phyloP scores from a whole-genome alignment of 768 basidiomycete species.

The Lanmaoa pseudosensibilis region DNA sequence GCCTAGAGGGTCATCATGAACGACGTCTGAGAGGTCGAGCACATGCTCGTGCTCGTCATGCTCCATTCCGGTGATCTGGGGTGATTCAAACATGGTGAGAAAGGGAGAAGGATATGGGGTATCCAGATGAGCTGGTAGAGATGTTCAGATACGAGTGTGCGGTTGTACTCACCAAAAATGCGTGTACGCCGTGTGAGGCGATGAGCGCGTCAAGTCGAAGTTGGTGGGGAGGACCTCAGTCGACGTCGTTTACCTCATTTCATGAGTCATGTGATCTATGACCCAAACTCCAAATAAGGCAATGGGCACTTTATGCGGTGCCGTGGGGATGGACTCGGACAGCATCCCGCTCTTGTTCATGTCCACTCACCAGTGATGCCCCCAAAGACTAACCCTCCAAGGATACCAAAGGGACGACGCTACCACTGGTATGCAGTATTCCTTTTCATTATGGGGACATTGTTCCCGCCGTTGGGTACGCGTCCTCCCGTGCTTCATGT shows the following conservation, averaged over 20 bases:
- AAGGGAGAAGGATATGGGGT: not conserved
- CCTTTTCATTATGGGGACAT: conserved; percentile 84
- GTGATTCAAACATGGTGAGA: not conserved
- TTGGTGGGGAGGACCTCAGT: not conserved
- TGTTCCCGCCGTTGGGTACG: conserved; percentile 89
- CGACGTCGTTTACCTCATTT: conserved; percentile 29
- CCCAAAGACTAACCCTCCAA: conserved; percentile 49
- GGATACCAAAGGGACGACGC: conserved; percentile 56
- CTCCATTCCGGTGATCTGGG: conserved; percentile 36
- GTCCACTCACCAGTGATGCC: conserved; percentile 25
- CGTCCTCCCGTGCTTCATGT: not conserved
- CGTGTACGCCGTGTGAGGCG: conserved; percentile 19
- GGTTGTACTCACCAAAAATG: conserved; percentile 16
- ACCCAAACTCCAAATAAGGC: conserved; percentile 4
- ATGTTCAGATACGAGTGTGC: not conserved
- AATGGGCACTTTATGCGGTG: not conserved
- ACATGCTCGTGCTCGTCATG: conserved; percentile 61
- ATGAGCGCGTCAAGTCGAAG: conserved; percentile 25
- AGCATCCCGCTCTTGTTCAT: conserved; percentile 1
- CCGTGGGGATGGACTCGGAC: not conserved
- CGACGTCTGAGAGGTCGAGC: conserved; percentile 79
- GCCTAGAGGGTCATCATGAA: conserved; percentile 74
- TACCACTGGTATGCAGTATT: conserved; percentile 82
- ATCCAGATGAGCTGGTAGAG: not conserved
- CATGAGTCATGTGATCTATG: conserved; percentile 24